Evolutionary conservation across 352 stramenopile genomes (phyloP).

Genomic region (Phytophthora aleatoria): DNA sequence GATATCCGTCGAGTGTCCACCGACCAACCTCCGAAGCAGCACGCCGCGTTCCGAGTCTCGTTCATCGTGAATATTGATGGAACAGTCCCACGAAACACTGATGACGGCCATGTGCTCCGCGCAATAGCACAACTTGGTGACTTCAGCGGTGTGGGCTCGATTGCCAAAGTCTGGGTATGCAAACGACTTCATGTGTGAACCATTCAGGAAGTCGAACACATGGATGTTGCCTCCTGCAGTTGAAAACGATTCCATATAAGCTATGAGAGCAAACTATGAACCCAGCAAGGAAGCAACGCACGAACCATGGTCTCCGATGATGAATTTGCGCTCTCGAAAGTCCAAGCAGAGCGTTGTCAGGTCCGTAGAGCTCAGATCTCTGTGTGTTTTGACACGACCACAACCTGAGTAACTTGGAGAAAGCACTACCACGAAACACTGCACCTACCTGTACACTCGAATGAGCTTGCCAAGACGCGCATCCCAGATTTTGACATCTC

Average conservation of each 20-base stretch:
- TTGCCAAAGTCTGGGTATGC: constrained; percentile 69
- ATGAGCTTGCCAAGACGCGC: constrained; percentile 79
- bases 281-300: neutral
- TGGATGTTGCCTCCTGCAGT: constrained; percentile 65
- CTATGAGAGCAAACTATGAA: constrained; percentile 9
- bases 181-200: constrained; percentile 87
- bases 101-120: constrained; percentile 88
- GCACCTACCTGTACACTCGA: constrained; percentile 68
- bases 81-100: constrained; percentile 79
- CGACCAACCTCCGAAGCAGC: constrained; percentile 71
- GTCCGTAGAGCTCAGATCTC: constrained; percentile 64
- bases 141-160: constrained; percentile 71
- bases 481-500: constrained; percentile 91
- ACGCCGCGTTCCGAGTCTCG: constrained; percentile 79
- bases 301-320: constrained; percentile 80
- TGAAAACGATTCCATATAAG: neutral
- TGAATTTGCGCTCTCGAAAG: constrained; percentile 84
- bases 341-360: constrained; percentile 84
- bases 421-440: neutral
- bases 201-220: constrained; percentile 90
- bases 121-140: constrained; percentile 83
- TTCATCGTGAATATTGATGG: constrained; percentile 88
- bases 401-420: constrained; percentile 1
- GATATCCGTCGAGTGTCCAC: constrained; percentile 81
- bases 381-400: constrained; percentile 12